Evolutionary conservation across 73 alveolate genomes (phyloP).

Genomic region (Paramecium octaurelia): DNA sequence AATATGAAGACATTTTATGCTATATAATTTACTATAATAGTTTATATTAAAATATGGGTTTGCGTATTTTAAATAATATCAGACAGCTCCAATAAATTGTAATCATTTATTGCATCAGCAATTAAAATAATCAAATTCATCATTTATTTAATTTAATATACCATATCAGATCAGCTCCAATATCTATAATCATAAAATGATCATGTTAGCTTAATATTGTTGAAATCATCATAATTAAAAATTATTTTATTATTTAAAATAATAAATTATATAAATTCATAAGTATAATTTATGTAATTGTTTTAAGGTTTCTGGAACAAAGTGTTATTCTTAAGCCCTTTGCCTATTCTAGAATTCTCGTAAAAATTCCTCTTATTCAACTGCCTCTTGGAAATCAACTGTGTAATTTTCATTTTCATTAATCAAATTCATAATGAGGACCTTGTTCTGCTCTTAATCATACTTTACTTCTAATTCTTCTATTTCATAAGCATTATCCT

Average conservation of each 20-base stretch:
- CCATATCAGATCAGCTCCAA: background rate
- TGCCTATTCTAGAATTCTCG: background rate
- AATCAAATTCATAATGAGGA: background rate
- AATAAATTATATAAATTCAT: background rate
- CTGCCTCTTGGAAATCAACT: background rate
- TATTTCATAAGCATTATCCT: background rate
- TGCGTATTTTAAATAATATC: background rate
- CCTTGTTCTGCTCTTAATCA: background rate
- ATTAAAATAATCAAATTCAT: background rate
- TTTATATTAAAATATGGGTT: background rate
- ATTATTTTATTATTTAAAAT: background rate
- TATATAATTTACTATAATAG: background rate
- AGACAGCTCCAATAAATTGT: conserved; percentile 2
- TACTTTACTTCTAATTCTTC: background rate
- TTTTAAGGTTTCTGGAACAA: background rate
- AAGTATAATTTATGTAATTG: background rate
- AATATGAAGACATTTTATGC: background rate
- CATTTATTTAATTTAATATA: background rate
- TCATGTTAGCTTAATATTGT: background rate
- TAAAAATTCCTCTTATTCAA: background rate
- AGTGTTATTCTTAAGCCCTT: background rate
- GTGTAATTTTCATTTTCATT: background rate
- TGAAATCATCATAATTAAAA: background rate
- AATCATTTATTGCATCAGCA: background rate
- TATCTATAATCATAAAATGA: background rate